Conservation (phyloP, 1,139 yeast species). For the Pichia sp. region DNA sequence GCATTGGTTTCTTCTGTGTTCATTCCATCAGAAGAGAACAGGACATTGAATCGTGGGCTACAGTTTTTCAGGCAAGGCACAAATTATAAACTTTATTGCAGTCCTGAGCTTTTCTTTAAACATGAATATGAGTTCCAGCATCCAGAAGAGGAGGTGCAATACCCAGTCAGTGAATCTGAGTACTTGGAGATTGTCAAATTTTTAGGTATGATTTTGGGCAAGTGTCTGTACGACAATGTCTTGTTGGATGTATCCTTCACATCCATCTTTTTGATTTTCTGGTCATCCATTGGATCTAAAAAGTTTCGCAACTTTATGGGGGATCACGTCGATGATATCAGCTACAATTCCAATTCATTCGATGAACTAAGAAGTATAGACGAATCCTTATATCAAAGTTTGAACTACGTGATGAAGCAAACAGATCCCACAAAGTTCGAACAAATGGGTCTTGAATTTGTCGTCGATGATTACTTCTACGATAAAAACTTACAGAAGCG, state of each 20-base stretch:
- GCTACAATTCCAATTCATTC: slow-evolving; percentile 49
- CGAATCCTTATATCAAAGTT: slow-evolving; percentile 52
- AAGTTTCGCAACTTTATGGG: slow-evolving; percentile 12
- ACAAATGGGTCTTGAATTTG: slow-evolving; percentile 58
- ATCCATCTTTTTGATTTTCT: slow-evolving; percentile 62
- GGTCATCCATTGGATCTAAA: slow-evolving; percentile 40
- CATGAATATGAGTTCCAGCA: slow-evolving; percentile 23
- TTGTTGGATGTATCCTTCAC: slow-evolving; percentile 82
- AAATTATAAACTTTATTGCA: slow-evolving; percentile 67
- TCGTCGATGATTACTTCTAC: slow-evolving; percentile 42
- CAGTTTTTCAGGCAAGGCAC: slow-evolving; percentile 48
- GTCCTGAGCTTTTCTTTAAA: slow-evolving; percentile 46
- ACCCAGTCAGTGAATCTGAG: slow-evolving; percentile 8
- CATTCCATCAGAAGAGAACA: slow-evolving; percentile 24
- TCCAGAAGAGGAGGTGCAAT: slow-evolving; percentile 8
- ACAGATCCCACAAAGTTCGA: slow-evolving; percentile 45
- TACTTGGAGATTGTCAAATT: slow-evolving; percentile 36
- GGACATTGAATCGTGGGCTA: slow-evolving; percentile 28
- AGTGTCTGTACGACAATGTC: slow-evolving; percentile 81
- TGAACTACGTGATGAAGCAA: slow-evolving; percentile 58
- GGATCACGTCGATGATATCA: slow-evolving; percentile 17
- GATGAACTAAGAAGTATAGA: slow-evolving; percentile 77
- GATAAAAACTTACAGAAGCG: slow-evolving; percentile 18
- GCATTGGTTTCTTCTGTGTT: slow-evolving; percentile 68
- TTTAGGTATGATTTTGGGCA: slow-evolving; percentile 79